A percentile compares a stretch with the other conserved stretches of the same genome.
Evolutionary conservation across 2,329 filamentous ascomycete genomes (phyloP).

Genomic region (Talaromyces sp.): DNA sequence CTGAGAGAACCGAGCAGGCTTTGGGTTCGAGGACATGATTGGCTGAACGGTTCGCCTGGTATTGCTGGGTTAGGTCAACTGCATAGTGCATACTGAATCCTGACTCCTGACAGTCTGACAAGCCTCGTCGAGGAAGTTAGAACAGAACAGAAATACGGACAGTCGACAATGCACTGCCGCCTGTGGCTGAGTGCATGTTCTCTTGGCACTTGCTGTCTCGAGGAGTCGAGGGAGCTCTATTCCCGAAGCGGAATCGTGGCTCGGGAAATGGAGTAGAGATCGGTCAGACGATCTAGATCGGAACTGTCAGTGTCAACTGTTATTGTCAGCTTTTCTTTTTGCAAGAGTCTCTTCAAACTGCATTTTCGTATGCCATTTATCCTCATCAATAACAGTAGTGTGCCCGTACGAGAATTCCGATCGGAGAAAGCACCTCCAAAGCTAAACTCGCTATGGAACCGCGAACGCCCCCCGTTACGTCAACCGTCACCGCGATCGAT

Average conservation of each 20-base stretch:
- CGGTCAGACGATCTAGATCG: background rate
- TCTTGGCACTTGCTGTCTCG: background rate
- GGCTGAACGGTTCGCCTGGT: background rate
- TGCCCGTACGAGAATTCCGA: background rate
- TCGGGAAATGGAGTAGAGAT: background rate
- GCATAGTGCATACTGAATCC: too few relatives aligned
- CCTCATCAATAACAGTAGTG: background rate
- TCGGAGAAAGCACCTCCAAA: background rate
- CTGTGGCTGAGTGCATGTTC: background rate
- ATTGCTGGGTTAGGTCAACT: constrained; percentile 3
- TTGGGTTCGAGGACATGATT: background rate
- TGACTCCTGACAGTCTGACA: too few relatives aligned
- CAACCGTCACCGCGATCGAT: background rate
- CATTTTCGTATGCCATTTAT: background rate
- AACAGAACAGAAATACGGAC: too few relatives aligned
- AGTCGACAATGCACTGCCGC: constrained; percentile 1
- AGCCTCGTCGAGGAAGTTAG: too few relatives aligned
- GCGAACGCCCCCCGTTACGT: background rate
- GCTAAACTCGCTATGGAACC: background rate
- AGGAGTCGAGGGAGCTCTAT: background rate
- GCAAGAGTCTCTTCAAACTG: background rate
- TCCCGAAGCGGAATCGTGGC: background rate
- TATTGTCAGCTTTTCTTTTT: background rate
- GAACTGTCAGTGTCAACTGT: too few relatives aligned
- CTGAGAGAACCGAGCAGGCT: background rate